These are phyloP conservation scores for Fusarium continuum DNA, from an alignment of 2,329 filamentous ascomycete genomes.

Conservation along the genomic window DNA sequence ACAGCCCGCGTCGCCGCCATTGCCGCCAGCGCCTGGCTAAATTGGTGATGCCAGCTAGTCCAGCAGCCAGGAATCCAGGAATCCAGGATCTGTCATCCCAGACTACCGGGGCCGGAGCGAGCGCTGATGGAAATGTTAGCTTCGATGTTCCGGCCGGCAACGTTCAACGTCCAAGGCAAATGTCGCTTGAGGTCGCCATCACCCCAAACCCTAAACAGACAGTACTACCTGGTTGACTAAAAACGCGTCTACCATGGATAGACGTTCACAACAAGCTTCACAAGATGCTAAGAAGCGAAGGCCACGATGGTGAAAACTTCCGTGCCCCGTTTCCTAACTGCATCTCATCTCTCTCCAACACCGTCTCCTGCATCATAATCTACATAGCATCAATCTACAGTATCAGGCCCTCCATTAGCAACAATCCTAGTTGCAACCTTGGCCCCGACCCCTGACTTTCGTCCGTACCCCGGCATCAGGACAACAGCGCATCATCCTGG, in stretches of 20 bases:
- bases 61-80: not conserved
- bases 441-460: conserved; percentile 25
- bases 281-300: conserved; percentile 8
- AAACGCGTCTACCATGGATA: conserved; percentile 2
- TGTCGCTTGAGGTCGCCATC: conserved; percentile 24
- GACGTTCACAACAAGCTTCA: conserved; percentile 22
- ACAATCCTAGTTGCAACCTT: conserved; percentile 22
- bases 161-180: conserved; percentile 19
- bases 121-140: conserved; percentile 29
- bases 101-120: conserved; percentile 7
- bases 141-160: conserved; percentile 38
- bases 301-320: conserved; percentile 6
- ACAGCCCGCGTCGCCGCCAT: conserved; percentile 13
- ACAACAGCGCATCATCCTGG: conserved; percentile 8
- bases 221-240: conserved; percentile 9
- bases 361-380: conserved; percentile 38
- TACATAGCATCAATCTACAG: no score
- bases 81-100: conserved; percentile 22
- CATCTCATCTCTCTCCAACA: conserved; percentile 34
- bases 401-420: conserved; percentile 14
- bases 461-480: conserved; percentile 29
- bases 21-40: conserved; percentile 22
- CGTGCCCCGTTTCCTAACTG: conserved; percentile 6
- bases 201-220: conserved; percentile 17
- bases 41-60: conserved; percentile 18